Evolutionary conservation across 2,329 filamentous ascomycete species (phyloP), one percentile per base, ranked within the genome.

Genomic region (Clathrospora elynae): DNA sequence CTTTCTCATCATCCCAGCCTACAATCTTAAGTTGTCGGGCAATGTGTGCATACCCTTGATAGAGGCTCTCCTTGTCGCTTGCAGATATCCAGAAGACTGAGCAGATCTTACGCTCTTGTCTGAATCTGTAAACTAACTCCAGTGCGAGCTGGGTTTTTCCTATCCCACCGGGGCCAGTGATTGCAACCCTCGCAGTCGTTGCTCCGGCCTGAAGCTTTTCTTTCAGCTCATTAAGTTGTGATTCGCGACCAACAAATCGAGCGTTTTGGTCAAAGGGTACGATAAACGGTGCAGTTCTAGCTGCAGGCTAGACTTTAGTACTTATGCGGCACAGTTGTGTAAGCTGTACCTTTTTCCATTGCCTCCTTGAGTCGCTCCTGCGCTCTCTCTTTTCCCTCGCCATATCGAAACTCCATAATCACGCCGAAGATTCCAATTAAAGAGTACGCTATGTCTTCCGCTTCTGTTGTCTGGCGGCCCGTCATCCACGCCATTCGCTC

Each of bases 11-110:
- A 12, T 44, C 34, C 34, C 34, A 38, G 4, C 34, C 23, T 46
- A 35, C 47, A 34, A 71, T 50, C 1, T 42, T 30, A 9, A 75
- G 57, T 53, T 62, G 55, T 25, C 52, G 59, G 2, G 59, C 9
- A 42, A 57, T 36, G 23, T 32, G 51, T 35, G 35, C 28, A 43
- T 53, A 59, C n/a, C 71, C 71, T 37, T 72, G 65, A 24, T 75
- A 60, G 41, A 77, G 68, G 39, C 56, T 70, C 11, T 64, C 67
- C n/a, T 51, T 44, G 42, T 68, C 73, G 16, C 64, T 58, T 5
- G 69, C 73, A 4, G 72, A 66, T 4, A 77, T 61, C 75, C 72
- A 78, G 46, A 78, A 70, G 35, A 79, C 54, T 0, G 68, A 73
- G 36, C 61, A 73, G 4, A 67, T 62, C 2, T 64, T 63, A 20